Conservation (phyloP, 2,329 filamentous ascomycete species). For the Colletotrichum sp. region DNA sequence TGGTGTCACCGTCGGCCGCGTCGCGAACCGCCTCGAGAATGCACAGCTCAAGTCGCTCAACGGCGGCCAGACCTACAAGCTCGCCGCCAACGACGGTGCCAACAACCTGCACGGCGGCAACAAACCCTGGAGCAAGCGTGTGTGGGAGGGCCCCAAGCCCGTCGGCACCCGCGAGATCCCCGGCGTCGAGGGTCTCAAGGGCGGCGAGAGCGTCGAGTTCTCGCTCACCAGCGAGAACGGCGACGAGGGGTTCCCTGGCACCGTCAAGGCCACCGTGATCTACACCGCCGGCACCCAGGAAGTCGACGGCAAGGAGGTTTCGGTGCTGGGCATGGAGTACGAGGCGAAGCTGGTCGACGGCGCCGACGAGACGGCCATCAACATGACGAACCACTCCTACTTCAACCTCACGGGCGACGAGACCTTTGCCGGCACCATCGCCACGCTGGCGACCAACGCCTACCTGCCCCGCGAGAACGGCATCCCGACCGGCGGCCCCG, state of each 20-base stretch:
- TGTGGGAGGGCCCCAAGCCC: constrained; percentile 74
- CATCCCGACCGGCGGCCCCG: constrained; percentile 76
- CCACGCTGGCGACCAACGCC: constrained; percentile 68
- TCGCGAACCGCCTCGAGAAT: constrained; percentile 80
- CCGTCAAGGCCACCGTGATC: constrained; percentile 76
- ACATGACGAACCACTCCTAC: constrained; percentile 94
- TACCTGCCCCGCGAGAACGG: constrained; percentile 79
- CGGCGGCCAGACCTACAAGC: constrained; percentile 65
- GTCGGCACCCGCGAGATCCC: constrained; percentile 57
- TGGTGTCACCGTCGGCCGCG: constrained; percentile 89
- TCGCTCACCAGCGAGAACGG: constrained; percentile 74
- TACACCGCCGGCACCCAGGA: constrained; percentile 79
- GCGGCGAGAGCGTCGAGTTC: constrained; percentile 72
- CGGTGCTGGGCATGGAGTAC: constrained; percentile 85
- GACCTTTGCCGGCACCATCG: constrained; percentile 61
- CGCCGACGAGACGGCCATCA: constrained; percentile 88
- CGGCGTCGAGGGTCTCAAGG: constrained; percentile 56
- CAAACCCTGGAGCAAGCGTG: constrained; percentile 81
- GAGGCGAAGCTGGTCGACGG: constrained; percentile 78
- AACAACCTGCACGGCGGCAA: constrained; percentile 79
- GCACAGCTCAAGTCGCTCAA: constrained; percentile 78
- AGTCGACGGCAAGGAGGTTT: constrained; percentile 65
- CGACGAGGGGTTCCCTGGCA: constrained; percentile 90
- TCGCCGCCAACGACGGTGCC: constrained; percentile 77
- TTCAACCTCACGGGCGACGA: constrained; percentile 66